phyloP scores from a whole-genome alignment of 31 red algal genomes.

The Asparagopsis taxiformis region DNA sequence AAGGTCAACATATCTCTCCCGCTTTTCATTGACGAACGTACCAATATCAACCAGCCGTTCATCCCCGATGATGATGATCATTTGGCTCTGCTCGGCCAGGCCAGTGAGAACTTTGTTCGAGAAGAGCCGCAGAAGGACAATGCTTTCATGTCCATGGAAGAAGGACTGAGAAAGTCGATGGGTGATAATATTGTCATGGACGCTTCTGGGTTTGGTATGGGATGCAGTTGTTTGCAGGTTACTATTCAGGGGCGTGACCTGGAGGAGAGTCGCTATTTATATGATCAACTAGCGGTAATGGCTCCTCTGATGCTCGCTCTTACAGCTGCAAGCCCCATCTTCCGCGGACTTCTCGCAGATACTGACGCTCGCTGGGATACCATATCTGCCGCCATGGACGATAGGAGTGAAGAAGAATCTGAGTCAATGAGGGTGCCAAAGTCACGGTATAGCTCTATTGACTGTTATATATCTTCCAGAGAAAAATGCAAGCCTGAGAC shows the following conservation, averaged over 20 bases:
- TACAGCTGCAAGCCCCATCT: constrained; percentile 85
- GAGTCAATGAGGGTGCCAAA: constrained; percentile 51
- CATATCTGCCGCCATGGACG: constrained; percentile 88
- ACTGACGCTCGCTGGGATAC: constrained; percentile 94
- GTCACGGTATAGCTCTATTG: constrained; percentile 95
- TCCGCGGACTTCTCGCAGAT: constrained; percentile 85
- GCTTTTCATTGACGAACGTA: constrained; percentile 82
- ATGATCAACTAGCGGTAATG: constrained; percentile 98
- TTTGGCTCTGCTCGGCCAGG: constrained; percentile 25
- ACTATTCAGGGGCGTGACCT: constrained; percentile 91
- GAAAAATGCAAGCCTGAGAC: constrained; percentile 65
- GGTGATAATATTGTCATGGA: constrained; percentile 86
- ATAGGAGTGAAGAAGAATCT: constrained; percentile 78
- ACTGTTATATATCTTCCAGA: constrained; percentile 79
- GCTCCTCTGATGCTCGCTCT: constrained; percentile 96
- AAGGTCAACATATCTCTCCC: constrained; percentile 88
- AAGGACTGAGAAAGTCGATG: constrained; percentile 26
- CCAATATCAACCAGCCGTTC: constrained; percentile 42
- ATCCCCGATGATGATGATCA: constrained; percentile 35
- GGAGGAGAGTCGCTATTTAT: constrained; percentile 88
- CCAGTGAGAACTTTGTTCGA: constrained; percentile 6
- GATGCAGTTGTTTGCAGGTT: constrained; percentile 90
- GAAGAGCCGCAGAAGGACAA: not conserved
- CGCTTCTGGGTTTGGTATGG: constrained; percentile 96
- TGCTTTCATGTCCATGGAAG: constrained; percentile 35